Evolutionary conservation across 345 rosid species (phyloP), one percentile per base, ranked within the genome.

Genomic region (Eucalyptus fibrosa): DNA sequence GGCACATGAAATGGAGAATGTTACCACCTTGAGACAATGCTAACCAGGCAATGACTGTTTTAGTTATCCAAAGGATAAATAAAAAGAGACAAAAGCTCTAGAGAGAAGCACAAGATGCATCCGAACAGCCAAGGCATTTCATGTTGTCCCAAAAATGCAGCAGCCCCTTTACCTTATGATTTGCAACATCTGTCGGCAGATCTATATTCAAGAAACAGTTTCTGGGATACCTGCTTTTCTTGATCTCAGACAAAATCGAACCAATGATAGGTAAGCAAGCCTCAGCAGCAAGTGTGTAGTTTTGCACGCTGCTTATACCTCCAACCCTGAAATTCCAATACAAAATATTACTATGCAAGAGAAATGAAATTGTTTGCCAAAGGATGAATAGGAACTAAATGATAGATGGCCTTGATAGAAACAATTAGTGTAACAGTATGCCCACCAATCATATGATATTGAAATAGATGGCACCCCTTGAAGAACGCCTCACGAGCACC

Each of bases 401-500:
- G 24, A 50, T 1, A 32, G 59, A 77, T 72, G 65, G 37, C 83
- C 34, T 9, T n/a, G 16, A 86, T 1, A 65, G 77, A n/a, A 65
- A 16, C 37, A 65, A n/a, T n/a, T 4, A n/a, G 21, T 65, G 12
- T n/a, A 15, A 21, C 85, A 21, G 30, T 12, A 77, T 77, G 49
- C 93, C 50, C 94, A 96, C 98, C 99, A 97, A 50, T 97, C 96
- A 92, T 98, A 97, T 2, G 99, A 97, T 40, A 98, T 77, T 81
- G 99, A 95, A 55, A 94, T 90, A 50, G 97, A 92, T 88, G 99
- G 98, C 53, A 97, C 93, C 86, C 97, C 85, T 95, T 89, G 23
- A 98, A 90, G 94, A 96, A 97, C 89, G 98, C 98, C 93, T 98
- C 99, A 28, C 99, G 97, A 92, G 99, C 98, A 42, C 99, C 98